phyloP scores from a whole-genome alignment of 805 yeast species.

The Groenewaldozyma salmanticensis region DNA sequence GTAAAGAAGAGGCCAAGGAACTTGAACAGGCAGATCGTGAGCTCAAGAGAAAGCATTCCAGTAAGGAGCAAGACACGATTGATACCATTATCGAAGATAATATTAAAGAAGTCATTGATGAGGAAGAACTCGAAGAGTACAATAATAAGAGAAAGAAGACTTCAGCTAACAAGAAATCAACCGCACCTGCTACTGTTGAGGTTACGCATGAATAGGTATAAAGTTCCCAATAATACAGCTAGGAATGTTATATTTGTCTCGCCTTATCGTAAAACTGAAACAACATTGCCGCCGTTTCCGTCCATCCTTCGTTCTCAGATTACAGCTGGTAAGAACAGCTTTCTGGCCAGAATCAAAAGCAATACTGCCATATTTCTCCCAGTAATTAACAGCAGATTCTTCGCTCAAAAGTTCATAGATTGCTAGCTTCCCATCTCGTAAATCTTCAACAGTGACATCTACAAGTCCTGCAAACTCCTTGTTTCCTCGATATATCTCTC shows the following conservation, averaged over 20 bases:
- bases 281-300: constrained; percentile 75
- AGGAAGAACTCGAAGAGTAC: constrained; percentile 51
- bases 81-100: constrained; percentile 62
- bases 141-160: constrained; percentile 38
- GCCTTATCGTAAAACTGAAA: constrained; percentile 84
- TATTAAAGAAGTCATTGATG: constrained; percentile 75
- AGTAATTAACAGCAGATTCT: constrained; percentile 90
- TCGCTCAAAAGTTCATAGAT: constrained; percentile 92
- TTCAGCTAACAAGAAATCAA: not conserved
- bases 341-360: constrained; percentile 95
- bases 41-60: constrained; percentile 20
- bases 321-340: constrained; percentile 89
- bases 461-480: constrained; percentile 92
- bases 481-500: constrained; percentile 90
- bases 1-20: constrained; percentile 27
- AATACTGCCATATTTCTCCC: constrained; percentile 96
- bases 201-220: constrained; percentile 52
- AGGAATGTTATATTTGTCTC: constrained; percentile 91
- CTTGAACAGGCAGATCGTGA: constrained; percentile 20
- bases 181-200: not conserved
- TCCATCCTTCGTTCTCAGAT: constrained; percentile 73
- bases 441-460: constrained; percentile 79
- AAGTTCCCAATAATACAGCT: constrained; percentile 94
- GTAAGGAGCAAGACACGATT: constrained; percentile 27
- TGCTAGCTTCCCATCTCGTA: constrained; percentile 85